Conservation (phyloP, 2,329 filamentous ascomycete genomes). For the Botrytis hyacinthi region DNA sequence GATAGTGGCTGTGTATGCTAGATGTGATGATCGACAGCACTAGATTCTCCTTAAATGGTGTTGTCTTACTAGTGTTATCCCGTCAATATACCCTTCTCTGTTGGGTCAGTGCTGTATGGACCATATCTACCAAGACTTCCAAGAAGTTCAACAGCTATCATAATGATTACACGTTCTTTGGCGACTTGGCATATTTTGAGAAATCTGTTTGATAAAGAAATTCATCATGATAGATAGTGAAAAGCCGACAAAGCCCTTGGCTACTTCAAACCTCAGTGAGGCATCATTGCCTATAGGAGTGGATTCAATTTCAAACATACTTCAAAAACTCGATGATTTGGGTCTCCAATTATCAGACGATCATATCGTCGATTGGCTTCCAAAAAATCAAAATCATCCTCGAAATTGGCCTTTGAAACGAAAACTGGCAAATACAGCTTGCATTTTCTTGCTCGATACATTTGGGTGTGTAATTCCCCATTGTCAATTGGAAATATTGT, state of each 20-base stretch:
- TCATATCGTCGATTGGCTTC: not conserved
- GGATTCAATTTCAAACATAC: not conserved
- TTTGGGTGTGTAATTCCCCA: not conserved
- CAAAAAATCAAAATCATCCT: constrained; percentile 8
- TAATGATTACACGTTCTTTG: not conserved
- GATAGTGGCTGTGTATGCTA: not conserved
- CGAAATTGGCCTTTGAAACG: constrained; percentile 14
- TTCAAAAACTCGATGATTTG: constrained; percentile 3
- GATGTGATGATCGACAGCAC: constrained; percentile 1
- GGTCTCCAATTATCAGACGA: not conserved
- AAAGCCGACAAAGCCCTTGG: not conserved
- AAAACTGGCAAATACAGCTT: constrained; percentile 7
- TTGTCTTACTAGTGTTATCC: not conserved
- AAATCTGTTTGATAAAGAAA: not conserved
- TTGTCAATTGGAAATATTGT: not conserved
- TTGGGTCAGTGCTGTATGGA: not conserved
- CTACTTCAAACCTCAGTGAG: not conserved
- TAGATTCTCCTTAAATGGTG: not conserved
- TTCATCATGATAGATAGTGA: constrained; percentile 4
- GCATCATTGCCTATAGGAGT: not conserved
- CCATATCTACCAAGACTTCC: not conserved
- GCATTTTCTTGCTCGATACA: constrained; percentile 14
- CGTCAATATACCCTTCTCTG: not conserved
- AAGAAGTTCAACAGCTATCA: not conserved
- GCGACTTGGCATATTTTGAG: not conserved